Percentiles rank a stretch among this genome's conserved stretches.
Evolutionary conservation across 371 early-diverging fungal species (phyloP).

Genomic region (Mortierella sp.): DNA sequence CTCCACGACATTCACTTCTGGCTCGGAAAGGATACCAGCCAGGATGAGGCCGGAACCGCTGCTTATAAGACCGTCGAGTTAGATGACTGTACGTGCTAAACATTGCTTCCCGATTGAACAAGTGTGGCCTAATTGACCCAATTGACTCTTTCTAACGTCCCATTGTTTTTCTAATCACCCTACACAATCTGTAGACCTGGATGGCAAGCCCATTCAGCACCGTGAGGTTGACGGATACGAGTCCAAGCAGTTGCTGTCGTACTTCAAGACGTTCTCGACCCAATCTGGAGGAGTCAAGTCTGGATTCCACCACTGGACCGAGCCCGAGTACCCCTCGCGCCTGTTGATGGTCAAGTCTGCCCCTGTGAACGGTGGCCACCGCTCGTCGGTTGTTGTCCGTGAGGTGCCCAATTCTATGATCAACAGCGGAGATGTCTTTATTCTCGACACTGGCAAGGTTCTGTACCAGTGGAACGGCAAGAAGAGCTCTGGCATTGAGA

Average conservation of each 20-base stretch:
- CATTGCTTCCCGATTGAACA: not conserved
- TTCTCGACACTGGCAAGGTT: constrained; percentile 78
- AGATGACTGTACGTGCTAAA: constrained; percentile 75
- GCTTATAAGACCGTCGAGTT: constrained; percentile 93
- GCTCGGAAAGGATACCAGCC: constrained; percentile 81
- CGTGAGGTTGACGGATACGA: constrained; percentile 84
- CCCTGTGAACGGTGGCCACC: constrained; percentile 54
- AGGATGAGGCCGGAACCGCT: constrained; percentile 90
- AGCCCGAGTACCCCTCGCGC: constrained; percentile 68
- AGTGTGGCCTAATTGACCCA: not conserved
- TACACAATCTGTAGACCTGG: constrained; percentile 63
- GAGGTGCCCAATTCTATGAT: constrained; percentile 77
- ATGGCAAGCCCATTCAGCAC: constrained; percentile 79
- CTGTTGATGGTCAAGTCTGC: constrained; percentile 79
- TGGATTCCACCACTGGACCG: constrained; percentile 84
- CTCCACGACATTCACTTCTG: constrained; percentile 89
- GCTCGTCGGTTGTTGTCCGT: constrained; percentile 69
- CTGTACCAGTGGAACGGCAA: constrained; percentile 86
- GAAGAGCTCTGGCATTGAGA: constrained; percentile 75
- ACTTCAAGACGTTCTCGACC: constrained; percentile 72
- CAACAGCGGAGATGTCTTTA: constrained; percentile 83
- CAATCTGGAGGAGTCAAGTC: constrained; percentile 81
- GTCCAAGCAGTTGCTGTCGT: constrained; percentile 73
- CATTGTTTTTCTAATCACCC: not conserved
- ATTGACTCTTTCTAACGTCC: not conserved